Conservation (phyloP, 208 protist species). For the Trypanosoma caninum region DNA sequence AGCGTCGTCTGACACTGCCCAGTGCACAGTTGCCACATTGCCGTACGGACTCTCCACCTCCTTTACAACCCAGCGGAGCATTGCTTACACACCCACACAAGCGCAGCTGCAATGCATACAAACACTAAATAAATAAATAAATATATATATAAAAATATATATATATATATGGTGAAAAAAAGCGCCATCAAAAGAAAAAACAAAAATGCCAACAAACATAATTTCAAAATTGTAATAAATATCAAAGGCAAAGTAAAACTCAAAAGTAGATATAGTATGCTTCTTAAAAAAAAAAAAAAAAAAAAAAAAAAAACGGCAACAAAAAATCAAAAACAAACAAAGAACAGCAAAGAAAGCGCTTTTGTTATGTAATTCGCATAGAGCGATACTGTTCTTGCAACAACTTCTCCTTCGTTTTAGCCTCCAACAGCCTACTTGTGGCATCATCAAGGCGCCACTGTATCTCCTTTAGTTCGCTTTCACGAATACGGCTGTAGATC, state of each 20-base stretch:
- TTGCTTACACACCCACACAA: too few relatives aligned
- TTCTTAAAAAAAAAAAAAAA: too few relatives aligned
- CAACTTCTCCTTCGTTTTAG: conserved; percentile 34
- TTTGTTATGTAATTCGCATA: conserved; percentile 6
- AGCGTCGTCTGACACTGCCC: conserved; percentile 50
- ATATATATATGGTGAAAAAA: not conserved
- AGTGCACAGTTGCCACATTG: conserved; percentile 69
- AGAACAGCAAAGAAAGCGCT: too few relatives aligned
- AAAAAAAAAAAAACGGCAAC: not conserved
- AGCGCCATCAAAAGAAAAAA: not conserved
- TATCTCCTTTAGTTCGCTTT: conserved; percentile 38
- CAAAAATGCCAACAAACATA: too few relatives aligned
- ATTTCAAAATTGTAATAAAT: too few relatives aligned
- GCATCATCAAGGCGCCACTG: conserved; percentile 31
- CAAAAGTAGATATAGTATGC: too few relatives aligned
- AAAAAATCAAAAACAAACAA: not conserved
- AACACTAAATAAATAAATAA: not conserved
- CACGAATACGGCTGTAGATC: conserved; percentile 23
- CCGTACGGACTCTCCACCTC: conserved; percentile 79
- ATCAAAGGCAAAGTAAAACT: too few relatives aligned
- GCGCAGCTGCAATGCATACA: not conserved
- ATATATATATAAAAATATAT: not conserved
- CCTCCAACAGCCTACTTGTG: conserved; percentile 24
- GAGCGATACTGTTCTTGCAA: conserved; percentile 52
- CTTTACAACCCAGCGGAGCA: conserved; percentile 67